Percentiles rank a stretch among this genome's conserved stretches.
Evolutionary conservation across 2,329 filamentous ascomycete species (phyloP).

Genomic region (Neofusicoccum sp.): DNA sequence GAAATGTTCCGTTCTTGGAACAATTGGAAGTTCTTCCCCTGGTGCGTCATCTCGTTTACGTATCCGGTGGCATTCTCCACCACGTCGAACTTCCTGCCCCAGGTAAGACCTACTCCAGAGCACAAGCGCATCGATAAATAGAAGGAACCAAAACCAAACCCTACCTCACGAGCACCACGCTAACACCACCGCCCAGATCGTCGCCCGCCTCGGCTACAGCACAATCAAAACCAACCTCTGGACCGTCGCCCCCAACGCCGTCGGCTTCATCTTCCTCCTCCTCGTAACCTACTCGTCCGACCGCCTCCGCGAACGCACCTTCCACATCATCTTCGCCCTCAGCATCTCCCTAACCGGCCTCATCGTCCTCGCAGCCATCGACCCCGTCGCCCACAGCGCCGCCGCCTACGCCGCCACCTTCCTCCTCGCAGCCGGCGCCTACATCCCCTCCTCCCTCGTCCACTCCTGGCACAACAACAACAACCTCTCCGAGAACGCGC

Average conservation of each 20-base stretch:
- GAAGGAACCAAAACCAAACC: background rate
- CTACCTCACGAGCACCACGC: too few species aligned
- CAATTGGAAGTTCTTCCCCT: conserved; percentile 46
- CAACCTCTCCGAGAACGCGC: conserved; percentile 11
- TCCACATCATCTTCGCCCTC: conserved; percentile 16
- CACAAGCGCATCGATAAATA: background rate
- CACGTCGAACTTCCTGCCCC: conserved; percentile 51
- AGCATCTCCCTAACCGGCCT: conserved; percentile 2
- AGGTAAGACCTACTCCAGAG: conserved; percentile 24
- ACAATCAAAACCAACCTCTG: conserved; percentile 21
- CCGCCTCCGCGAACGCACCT: conserved; percentile 17
- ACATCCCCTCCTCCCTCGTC: conserved; percentile 10
- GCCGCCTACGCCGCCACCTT: conserved; percentile 13
- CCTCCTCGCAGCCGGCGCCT: conserved; percentile 10
- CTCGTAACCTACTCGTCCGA: conserved; percentile 8
- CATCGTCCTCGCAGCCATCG: conserved; percentile 2
- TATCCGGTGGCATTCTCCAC: conserved; percentile 53
- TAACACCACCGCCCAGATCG: conserved; percentile 8
- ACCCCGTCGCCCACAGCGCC: background rate
- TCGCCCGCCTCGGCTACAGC: conserved; percentile 10
- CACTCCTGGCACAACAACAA: conserved; percentile 22
- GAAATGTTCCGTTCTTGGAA: conserved; percentile 49
- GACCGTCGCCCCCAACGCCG: conserved; percentile 19
- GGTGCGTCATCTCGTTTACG: conserved; percentile 51
- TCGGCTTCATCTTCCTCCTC: conserved; percentile 13